Evolutionary conservation across 768 basidiomycete species (phyloP).

Genomic region (Dictyophora rubrovolvata): DNA sequence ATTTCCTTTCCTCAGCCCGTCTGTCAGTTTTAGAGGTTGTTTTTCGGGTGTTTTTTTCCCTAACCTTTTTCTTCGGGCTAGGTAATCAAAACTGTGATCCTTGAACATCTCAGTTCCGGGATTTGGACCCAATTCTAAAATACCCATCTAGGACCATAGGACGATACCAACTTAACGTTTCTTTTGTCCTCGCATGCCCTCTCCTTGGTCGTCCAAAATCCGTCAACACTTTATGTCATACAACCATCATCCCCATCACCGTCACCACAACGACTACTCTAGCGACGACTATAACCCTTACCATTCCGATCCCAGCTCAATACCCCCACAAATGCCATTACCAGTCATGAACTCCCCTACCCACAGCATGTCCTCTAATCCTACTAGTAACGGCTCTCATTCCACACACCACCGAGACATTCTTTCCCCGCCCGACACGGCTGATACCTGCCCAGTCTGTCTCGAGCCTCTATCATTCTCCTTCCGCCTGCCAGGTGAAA

Average conservation of each 20-base stretch:
- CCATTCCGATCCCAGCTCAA: background rate
- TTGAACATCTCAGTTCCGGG: background rate
- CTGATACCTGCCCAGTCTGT: constrained; percentile 93
- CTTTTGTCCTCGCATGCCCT: background rate
- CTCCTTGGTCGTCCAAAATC: background rate
- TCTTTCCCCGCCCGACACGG: constrained; percentile 55
- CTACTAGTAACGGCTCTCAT: background rate
- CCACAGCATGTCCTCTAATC: background rate
- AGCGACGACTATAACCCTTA: background rate
- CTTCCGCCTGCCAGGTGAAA: constrained; percentile 91
- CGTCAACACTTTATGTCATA: background rate
- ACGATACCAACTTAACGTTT: background rate
- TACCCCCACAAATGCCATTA: background rate
- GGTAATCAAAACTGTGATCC: background rate
- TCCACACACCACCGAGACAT: constrained; percentile 23
- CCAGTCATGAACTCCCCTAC: background rate
- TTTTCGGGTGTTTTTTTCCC: background rate
- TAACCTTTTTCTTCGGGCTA: background rate
- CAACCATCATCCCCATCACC: background rate
- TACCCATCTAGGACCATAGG: background rate
- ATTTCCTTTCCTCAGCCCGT: background rate
- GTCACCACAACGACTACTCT: background rate
- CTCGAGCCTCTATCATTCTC: constrained; percentile 89
- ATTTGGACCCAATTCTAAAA: background rate
- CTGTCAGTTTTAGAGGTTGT: background rate